These are phyloP conservation scores for Mortierella sp. DNA, from an alignment of 371 early-diverging fungal species.

Conservation along the genomic window DNA sequence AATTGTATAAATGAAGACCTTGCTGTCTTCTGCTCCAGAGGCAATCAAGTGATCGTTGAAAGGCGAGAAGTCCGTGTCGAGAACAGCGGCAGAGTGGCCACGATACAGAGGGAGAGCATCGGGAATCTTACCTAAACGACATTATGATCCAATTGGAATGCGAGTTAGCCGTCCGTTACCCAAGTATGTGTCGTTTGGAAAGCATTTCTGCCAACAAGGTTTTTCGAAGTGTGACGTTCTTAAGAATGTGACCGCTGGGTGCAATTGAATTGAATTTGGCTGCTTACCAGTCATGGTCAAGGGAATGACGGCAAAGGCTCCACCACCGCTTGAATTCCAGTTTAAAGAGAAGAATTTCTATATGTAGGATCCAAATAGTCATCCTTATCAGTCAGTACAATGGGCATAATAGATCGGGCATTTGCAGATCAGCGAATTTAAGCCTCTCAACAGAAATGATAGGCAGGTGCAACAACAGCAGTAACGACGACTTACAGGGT, in stretches of 20 bases:
- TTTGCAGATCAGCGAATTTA: neutral
- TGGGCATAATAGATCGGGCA: neutral
- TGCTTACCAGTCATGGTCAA: constrained; percentile 79
- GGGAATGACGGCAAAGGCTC: constrained; percentile 96
- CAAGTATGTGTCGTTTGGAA: neutral
- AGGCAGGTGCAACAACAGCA: neutral
- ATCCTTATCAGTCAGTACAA: neutral
- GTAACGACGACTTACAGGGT: constrained; percentile 77
- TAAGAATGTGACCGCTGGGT: neutral
- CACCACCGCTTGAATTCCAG: constrained; percentile 97
- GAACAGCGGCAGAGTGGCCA: constrained; percentile 94
- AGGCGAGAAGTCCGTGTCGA: constrained; percentile 98
- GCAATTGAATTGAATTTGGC: neutral
- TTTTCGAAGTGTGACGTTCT: constrained; percentile 19
- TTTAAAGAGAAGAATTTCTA: constrained; percentile 92
- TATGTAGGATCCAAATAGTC: neutral
- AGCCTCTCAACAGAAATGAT: neutral
- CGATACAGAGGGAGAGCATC: constrained; percentile 89
- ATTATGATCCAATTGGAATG: neutral
- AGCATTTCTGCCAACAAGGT: neutral
- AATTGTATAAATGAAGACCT: constrained; percentile 96
- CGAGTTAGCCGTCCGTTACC: neutral
- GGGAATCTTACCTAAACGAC: constrained; percentile 79
- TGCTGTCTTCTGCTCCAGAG: constrained; percentile 95
- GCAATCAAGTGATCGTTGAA: constrained; percentile 95